These are phyloP conservation scores for Candida mattraensis DNA, from an alignment of 805 yeast species.

Conservation along the genomic window DNA sequence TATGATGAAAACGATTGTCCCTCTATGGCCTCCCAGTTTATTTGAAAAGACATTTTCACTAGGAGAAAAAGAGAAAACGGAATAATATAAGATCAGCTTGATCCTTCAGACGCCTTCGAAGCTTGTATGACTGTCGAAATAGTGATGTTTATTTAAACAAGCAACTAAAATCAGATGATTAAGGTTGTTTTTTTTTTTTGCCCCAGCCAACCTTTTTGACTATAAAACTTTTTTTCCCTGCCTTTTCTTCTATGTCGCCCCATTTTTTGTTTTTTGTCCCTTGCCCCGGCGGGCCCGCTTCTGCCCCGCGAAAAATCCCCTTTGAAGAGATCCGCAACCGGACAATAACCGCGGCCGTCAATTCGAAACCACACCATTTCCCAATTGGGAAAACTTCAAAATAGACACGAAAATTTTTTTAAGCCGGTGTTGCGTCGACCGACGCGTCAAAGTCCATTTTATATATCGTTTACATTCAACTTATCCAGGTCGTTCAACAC, in stretches of 20 bases:
- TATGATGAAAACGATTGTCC: constrained; percentile 60
- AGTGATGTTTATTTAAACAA: no score
- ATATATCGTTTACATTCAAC: constrained; percentile 7
- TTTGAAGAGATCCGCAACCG: no score
- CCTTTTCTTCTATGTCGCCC: neutral
- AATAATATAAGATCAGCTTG: constrained; percentile 6
- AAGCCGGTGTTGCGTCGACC: neutral
- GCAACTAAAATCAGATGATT: no score
- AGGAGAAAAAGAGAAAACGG: constrained; percentile 2
- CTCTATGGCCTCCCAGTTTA: constrained; percentile 75
- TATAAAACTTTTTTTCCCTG: constrained; percentile 4
- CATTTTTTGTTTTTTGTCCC: no score
- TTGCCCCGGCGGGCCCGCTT: no score
- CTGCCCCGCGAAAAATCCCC: no score
- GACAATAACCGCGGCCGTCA: no score
- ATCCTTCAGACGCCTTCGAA: no score
- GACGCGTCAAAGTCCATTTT: constrained; percentile 4
- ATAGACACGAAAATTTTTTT: constrained; percentile 1
- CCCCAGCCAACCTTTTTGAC: constrained; percentile 5
- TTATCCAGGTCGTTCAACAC: constrained; percentile 14
- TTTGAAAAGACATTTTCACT: constrained; percentile 70
- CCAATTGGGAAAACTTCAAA: constrained; percentile 11
- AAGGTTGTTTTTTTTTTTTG: constrained; percentile 6
- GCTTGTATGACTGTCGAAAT: no score
- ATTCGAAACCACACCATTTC: constrained; percentile 4